Evolutionary conservation across 2,329 filamentous ascomycete genomes (phyloP), one percentile per base, ranked within the genome.

Genomic region (Pseudogymnoascus sp.): DNA sequence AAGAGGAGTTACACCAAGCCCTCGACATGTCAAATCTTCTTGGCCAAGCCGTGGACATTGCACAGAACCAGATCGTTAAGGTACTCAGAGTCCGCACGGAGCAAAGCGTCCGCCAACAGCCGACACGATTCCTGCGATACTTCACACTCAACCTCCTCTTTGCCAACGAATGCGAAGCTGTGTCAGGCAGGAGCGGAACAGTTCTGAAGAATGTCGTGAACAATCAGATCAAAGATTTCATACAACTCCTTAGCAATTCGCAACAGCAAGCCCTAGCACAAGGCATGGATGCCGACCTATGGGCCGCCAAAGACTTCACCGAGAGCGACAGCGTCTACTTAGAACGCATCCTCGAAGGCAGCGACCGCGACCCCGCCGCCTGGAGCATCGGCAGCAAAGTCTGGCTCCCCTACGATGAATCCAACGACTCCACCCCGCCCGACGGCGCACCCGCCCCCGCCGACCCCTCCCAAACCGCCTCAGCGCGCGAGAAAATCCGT

Each of bases 71-170:
- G 74, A 85, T 89, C 52, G 81, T 88, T 43, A 91, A 90, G 70
- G 81, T 95, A 0, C 79, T 95, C 25, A 89, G 88, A 62, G 90
- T 95, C 0, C 84, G 90, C 31, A 84, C 88, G 2, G 89, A 92
- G 66, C 88, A 92, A 71, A 88, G 86, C 52, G 82, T 85, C 1
- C 83, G 83, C 28, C 77, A 93, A 8, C 83, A 88, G 1, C 80
- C 91, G 1, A 78, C 84, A 55, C 81, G 84, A 68, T 96, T 96
- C 73, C 76, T 95, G 45, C 84, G 91, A 38, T 95, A 95, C 73
- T 93, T 93, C 69, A 90, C 85, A 1, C 80, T 96, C 35, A 95
- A 93, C 69, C 79, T 91, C 6, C 84, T 91, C 62, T 95, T 96
- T 73, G 88, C 89, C 55, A 91, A 92, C 65, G 91, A 96, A 72